These are phyloP conservation scores for Pseudocercospora crystallina DNA, from an alignment of 2,329 filamentous ascomycete genomes.

Conservation along the genomic window DNA sequence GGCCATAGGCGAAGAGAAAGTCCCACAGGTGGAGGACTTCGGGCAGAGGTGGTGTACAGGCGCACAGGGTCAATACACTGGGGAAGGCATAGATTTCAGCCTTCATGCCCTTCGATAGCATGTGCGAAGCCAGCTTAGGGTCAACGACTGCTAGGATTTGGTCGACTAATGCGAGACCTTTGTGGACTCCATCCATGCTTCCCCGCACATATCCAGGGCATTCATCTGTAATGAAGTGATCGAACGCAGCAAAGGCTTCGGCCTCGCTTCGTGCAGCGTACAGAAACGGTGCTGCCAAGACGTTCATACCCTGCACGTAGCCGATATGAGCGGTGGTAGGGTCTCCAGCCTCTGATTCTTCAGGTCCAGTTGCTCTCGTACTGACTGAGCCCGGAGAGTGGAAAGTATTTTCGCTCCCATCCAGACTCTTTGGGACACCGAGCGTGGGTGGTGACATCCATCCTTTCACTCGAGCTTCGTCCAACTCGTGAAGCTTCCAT, in stretches of 20 bases:
- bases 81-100: conserved; percentile 97
- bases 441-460: conserved; percentile 52
- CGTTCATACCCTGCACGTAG: conserved; percentile 99
- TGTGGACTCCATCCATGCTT: conserved; percentile 96
- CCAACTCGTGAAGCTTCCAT: conserved; percentile 85
- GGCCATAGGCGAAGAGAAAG: conserved; percentile 92
- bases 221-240: conserved; percentile 81
- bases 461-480: conserved; percentile 57
- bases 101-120: conserved; percentile 81
- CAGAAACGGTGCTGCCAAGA: conserved; percentile 90
- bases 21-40: conserved; percentile 95
- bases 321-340: conserved; percentile 65
- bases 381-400: conserved; percentile 35
- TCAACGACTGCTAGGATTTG: conserved; percentile 90
- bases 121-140: conserved; percentile 77
- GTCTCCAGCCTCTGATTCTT: conserved; percentile 61
- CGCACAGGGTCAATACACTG: conserved; percentile 88
- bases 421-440: conserved; percentile 50
- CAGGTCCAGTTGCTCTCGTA: conserved; percentile 50
- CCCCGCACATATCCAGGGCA: conserved; percentile 92
- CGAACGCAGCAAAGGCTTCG: conserved; percentile 89
- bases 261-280: conserved; percentile 93
- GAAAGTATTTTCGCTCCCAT: conserved; percentile 48
- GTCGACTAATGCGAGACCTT: conserved; percentile 85
- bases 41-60: conserved; percentile 90